Evolutionary conservation across 75 land plant species (phyloP).

Genomic region (Sequoiadendron giganteum): DNA sequence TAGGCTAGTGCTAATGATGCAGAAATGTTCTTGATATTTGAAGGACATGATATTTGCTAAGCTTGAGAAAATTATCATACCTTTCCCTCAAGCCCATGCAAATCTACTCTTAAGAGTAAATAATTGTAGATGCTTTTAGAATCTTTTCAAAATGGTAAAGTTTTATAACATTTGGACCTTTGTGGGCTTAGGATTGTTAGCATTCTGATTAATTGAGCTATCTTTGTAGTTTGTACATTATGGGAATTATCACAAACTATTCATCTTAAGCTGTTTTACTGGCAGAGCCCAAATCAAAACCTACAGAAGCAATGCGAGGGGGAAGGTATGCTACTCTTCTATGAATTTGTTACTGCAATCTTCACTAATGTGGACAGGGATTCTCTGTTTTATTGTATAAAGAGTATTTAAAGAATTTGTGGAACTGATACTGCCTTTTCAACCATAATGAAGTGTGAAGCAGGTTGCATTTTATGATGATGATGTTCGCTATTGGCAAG

Average conservation of each 20-base stretch:
- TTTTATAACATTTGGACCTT: neutral
- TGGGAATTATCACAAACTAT: neutral
- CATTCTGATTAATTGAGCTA: constrained; percentile 3
- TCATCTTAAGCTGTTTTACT: constrained; percentile 7
- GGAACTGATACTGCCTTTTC: constrained; percentile 11
- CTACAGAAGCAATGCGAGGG: constrained; percentile 89
- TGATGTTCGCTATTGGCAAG: constrained; percentile 98
- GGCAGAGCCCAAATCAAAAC: constrained; percentile 69
- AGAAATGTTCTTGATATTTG: neutral
- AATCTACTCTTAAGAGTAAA: neutral
- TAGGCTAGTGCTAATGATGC: neutral
- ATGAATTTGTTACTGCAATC: neutral
- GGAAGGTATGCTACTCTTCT: constrained; percentile 64
- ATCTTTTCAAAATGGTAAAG: neutral
- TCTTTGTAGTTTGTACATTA: neutral
- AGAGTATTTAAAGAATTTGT: neutral
- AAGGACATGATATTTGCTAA: neutral
- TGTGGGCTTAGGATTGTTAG: constrained; percentile 4
- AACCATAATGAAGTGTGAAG: constrained; percentile 70
- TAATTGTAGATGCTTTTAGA: neutral
- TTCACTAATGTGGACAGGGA: neutral
- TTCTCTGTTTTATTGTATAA: neutral
- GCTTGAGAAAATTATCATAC: neutral
- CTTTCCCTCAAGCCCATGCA: neutral
- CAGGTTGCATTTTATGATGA: constrained; percentile 97